phyloP scores from a whole-genome alignment of 805 yeast species.

The Kodamaea fukazawae region DNA sequence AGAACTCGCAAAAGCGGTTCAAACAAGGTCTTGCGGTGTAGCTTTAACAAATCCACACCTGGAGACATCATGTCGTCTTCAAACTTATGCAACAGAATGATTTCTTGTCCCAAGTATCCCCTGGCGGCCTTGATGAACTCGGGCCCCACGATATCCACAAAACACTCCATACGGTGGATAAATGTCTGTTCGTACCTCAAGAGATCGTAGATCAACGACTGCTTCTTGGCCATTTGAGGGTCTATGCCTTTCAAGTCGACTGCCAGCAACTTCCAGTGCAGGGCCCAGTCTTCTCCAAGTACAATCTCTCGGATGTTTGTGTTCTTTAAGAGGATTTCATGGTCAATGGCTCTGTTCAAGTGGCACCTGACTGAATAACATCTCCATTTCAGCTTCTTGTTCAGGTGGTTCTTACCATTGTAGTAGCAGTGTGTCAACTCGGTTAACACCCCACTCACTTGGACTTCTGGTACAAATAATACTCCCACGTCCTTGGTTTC shows the following conservation, averaged over 20 bases:
- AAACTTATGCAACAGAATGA: conserved; percentile 43
- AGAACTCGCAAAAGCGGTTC: conserved; percentile 59
- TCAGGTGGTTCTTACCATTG: conserved; percentile 14
- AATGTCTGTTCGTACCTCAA: conserved; percentile 69
- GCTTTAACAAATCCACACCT: conserved; percentile 51
- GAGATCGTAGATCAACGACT: conserved; percentile 73
- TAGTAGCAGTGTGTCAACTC: conserved; percentile 49
- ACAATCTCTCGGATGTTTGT: conserved; percentile 20
- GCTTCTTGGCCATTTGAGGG: conserved; percentile 56
- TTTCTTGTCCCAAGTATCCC: conserved; percentile 18
- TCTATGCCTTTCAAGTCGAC: conserved; percentile 53
- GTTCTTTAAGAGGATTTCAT: conserved; percentile 19
- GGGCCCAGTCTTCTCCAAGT: conserved; percentile 56
- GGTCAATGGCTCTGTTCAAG: conserved; percentile 27
- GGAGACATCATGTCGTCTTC: conserved; percentile 56
- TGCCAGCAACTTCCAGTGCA: conserved; percentile 60
- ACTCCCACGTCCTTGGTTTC: conserved; percentile 11
- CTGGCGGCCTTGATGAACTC: conserved; percentile 34
- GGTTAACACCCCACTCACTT: conserved; percentile 41
- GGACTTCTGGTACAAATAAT: conserved; percentile 15
- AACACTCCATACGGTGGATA: conserved; percentile 62
- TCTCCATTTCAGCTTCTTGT: conserved; percentile 16
- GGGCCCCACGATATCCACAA: conserved; percentile 48
- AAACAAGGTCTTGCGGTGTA: conserved; percentile 53
- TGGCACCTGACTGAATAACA: conserved; percentile 37